Percentiles rank a stretch among this genome's conserved stretches.
phyloP scores from a whole-genome alignment of 2,329 filamentous ascomycete genomes.

The Xylaria sp. region DNA sequence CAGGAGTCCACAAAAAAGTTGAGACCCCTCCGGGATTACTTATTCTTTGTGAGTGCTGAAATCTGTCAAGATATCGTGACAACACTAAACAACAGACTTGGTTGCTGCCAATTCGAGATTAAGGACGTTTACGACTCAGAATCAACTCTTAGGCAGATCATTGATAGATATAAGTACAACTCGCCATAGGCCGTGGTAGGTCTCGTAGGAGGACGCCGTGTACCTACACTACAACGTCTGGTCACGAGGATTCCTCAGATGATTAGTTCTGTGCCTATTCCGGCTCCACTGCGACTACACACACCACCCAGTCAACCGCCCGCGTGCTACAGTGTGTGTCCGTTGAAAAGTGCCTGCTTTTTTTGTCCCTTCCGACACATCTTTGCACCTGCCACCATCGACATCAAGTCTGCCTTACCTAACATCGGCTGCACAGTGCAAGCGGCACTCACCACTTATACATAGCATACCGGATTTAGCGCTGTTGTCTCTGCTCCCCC shows the following conservation, averaged over 20 bases:
- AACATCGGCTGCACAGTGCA: too few relatives aligned
- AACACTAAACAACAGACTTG: too few relatives aligned
- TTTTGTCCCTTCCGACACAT: not conserved
- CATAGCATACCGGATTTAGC: too few relatives aligned
- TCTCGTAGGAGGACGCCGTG: not conserved
- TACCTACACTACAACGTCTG: not conserved
- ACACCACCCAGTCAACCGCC: conserved; percentile 11
- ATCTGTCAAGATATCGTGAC: too few relatives aligned
- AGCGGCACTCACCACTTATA: too few relatives aligned
- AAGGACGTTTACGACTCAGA: too few relatives aligned
- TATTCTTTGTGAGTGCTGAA: too few relatives aligned
- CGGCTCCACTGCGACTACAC: conserved; percentile 15
- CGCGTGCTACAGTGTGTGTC: conserved; percentile 7
- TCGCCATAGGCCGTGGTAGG: not conserved
- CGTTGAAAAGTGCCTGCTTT: not conserved
- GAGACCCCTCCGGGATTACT: not conserved
- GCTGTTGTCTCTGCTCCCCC: too few relatives aligned
- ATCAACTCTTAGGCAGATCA: too few relatives aligned
- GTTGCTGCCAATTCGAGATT: too few relatives aligned
- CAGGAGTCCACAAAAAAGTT: not conserved
- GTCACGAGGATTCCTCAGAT: conserved; percentile 23
- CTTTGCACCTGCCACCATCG: not conserved
- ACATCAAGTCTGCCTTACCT: too few relatives aligned
- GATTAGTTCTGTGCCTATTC: conserved; percentile 2
- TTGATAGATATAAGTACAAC: too few relatives aligned